Percentiles rank a stretch among this genome's conserved stretches.
Conservation (phyloP, 1,284 basidiomycete genomes). For the Ceratobasidium sp. region DNA sequence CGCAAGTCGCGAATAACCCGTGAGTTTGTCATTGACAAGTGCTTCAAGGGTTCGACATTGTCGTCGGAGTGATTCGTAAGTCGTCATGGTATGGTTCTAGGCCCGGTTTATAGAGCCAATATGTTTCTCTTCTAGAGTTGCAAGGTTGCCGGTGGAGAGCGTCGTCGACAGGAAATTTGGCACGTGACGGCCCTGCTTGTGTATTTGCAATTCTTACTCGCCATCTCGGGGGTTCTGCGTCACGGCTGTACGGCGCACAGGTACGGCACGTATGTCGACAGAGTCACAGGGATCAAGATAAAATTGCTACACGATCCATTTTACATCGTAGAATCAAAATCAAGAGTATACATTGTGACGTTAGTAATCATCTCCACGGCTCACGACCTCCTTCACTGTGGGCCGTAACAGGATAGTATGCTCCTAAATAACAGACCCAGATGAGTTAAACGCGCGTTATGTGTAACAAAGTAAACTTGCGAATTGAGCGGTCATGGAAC, state of each 20-base stretch:
- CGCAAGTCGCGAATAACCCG: slow-evolving; percentile 85
- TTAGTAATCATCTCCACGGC: slow-evolving; percentile 90
- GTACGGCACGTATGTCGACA: background rate
- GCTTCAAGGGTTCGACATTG: slow-evolving; percentile 92
- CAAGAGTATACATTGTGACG: slow-evolving; percentile 34
- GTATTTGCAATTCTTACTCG: background rate
- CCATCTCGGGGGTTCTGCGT: background rate
- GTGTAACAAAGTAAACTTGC: slow-evolving; percentile 55
- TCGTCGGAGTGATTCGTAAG: slow-evolving; percentile 78
- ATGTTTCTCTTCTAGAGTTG: background rate
- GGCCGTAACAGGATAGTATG: slow-evolving; percentile 92
- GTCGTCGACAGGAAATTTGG: background rate
- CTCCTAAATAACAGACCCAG: slow-evolving; percentile 59
- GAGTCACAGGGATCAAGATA: background rate
- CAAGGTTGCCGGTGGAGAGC: background rate
- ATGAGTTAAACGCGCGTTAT: background rate
- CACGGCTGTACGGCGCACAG: background rate
- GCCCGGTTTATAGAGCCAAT: background rate
- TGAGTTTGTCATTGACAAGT: slow-evolving; percentile 88
- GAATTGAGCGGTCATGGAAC: slow-evolving; percentile 94
- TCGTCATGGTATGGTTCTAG: slow-evolving; percentile 58
- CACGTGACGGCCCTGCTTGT: slow-evolving; percentile 3
- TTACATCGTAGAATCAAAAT: background rate
- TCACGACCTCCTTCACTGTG: slow-evolving; percentile 94
- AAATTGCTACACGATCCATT: background rate